Conservation (phyloP, 805 yeast genomes). For the Tetrapisispora arboricola region DNA sequence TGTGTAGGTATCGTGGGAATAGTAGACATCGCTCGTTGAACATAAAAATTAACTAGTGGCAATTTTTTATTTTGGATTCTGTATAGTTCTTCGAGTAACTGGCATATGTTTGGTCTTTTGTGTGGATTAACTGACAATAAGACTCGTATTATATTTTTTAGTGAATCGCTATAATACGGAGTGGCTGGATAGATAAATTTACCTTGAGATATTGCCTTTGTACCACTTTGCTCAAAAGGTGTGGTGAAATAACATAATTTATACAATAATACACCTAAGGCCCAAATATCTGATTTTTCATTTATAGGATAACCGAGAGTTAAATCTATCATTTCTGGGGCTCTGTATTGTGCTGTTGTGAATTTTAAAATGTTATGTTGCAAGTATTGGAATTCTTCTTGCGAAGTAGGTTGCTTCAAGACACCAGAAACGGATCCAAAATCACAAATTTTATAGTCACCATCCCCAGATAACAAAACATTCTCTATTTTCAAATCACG, state of each 20-base stretch:
- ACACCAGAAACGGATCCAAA: slow-evolving; percentile 71
- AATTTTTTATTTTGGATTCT: slow-evolving; percentile 44
- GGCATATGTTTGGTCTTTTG: slow-evolving; percentile 64
- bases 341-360: slow-evolving; percentile 77
- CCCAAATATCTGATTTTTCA: slow-evolving; percentile 83
- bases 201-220: slow-evolving; percentile 51
- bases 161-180: slow-evolving; percentile 50
- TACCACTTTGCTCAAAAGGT: slow-evolving; percentile 64
- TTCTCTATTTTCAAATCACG: slow-evolving; percentile 79
- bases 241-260: slow-evolving; percentile 74
- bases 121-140: slow-evolving; percentile 57
- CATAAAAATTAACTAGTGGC: slow-evolving; percentile 32
- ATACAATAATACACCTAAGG: slow-evolving; percentile 67
- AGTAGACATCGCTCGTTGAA: slow-evolving; percentile 12
- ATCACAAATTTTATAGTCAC: slow-evolving; percentile 63
- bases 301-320: slow-evolving; percentile 60
- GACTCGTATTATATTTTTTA: slow-evolving; percentile 54
- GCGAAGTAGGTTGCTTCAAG: slow-evolving; percentile 49
- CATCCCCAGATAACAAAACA: slow-evolving; percentile 50
- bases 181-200: slow-evolving; percentile 41
- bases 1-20: too few species aligned
- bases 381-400: slow-evolving; percentile 48
- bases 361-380: slow-evolving; percentile 65
- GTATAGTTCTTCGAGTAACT: slow-evolving; percentile 58
- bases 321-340: slow-evolving; percentile 79